These are phyloP conservation scores for Mallotus repandus DNA, from an alignment of 441 rosid species.

Conservation along the genomic window DNA sequence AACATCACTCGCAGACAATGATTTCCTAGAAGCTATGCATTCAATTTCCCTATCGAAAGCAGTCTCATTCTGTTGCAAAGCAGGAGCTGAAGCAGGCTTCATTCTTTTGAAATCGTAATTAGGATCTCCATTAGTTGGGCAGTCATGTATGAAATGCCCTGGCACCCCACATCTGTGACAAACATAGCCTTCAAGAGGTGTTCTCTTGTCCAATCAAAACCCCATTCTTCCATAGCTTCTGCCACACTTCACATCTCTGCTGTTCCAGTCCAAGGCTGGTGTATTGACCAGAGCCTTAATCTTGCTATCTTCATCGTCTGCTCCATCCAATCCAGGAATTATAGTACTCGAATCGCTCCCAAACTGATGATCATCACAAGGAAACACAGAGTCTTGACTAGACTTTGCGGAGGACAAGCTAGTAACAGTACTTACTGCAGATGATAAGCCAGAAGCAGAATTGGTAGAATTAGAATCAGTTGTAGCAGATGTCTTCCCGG, in stretches of 20 bases:
- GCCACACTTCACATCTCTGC: not conserved
- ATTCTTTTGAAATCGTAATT: constrained; percentile 59
- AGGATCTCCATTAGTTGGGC: constrained; percentile 94
- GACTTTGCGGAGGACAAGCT: constrained; percentile 37
- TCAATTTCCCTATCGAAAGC: constrained; percentile 77
- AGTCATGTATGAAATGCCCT: constrained; percentile 84
- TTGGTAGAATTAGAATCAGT: too few relatives aligned
- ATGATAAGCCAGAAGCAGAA: not conserved
- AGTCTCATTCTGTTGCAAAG: constrained; percentile 61
- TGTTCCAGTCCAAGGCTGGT: not conserved
- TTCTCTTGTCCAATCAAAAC: not conserved
- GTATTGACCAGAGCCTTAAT: not conserved
- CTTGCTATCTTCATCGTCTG: not conserved
- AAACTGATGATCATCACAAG: too few relatives aligned
- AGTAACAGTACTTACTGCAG: too few relatives aligned
- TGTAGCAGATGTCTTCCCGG: not conserved
- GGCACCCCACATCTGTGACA: constrained; percentile 77
- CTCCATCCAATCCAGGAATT: not conserved
- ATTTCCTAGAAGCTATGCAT: constrained; percentile 63
- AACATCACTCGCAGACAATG: constrained; percentile 49
- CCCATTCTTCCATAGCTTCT: not conserved
- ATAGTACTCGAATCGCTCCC: not conserved
- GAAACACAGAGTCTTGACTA: too few relatives aligned
- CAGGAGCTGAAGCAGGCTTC: constrained; percentile 66
- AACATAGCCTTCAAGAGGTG: constrained; percentile 46